These are phyloP conservation scores for Halophytophthora polymorphica DNA, from an alignment of 352 stramenopile species.

Conservation along the genomic window DNA sequence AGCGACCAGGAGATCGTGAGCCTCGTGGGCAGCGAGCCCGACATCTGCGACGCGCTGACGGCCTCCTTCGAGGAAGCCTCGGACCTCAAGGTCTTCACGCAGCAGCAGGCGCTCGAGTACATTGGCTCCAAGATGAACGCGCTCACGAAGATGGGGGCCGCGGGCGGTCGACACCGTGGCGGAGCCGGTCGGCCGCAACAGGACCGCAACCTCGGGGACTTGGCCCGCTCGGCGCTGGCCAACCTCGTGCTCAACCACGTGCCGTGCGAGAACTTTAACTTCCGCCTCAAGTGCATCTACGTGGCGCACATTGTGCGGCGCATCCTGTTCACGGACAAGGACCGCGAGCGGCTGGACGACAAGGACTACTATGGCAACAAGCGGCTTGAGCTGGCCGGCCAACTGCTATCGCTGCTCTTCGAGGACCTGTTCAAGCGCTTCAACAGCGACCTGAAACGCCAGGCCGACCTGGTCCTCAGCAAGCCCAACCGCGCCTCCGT, in stretches of 20 bases:
- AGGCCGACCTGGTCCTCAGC: conserved; percentile 96
- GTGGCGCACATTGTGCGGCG: conserved; percentile 96
- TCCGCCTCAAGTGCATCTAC: conserved; percentile 97
- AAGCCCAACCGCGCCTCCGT: conserved; percentile 97
- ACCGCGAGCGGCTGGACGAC: conserved; percentile 92
- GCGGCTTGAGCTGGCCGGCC: conserved; percentile 97
- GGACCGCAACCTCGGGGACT: conserved; percentile 86
- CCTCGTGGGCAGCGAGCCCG: conserved; percentile 91
- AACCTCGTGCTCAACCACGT: conserved; percentile 99
- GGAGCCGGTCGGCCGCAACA: conserved; percentile 29
- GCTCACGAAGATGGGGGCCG: conserved; percentile 54
- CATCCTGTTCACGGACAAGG: conserved; percentile 84
- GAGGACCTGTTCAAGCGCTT: conserved; percentile 99
- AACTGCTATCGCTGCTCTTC: conserved; percentile 98
- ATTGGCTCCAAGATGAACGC: conserved; percentile 96
- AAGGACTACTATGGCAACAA: conserved; percentile 99
- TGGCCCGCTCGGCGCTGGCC: conserved; percentile 96
- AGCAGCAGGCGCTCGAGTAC: conserved; percentile 93
- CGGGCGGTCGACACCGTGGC: conserved; percentile 34
- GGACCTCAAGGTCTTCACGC: conserved; percentile 94
- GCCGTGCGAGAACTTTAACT: conserved; percentile 97
- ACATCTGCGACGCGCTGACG: conserved; percentile 94
- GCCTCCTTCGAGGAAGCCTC: conserved; percentile 95
- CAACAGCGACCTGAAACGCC: conserved; percentile 97
- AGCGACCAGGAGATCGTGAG: conserved; percentile 98